Percentiles rank a stretch among this genome's conserved stretches.
phyloP scores from a whole-genome alignment of 2,329 filamentous ascomycete genomes.

The Venturia nashicola region DNA sequence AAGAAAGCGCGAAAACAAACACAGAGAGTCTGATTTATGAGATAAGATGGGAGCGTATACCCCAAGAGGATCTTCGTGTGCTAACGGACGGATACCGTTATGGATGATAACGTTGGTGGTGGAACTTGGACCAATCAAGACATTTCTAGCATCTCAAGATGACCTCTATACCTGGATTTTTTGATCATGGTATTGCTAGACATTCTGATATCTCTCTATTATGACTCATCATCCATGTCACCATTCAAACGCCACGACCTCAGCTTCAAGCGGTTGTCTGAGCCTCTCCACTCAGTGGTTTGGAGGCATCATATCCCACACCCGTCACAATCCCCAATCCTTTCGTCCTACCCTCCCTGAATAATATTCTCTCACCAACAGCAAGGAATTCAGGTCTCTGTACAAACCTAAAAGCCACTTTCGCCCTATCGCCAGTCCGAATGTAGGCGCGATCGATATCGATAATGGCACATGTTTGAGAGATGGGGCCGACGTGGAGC shows the following conservation, averaged over 20 bases:
- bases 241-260: background rate
- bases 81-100: no score
- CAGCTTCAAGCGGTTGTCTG: background rate
- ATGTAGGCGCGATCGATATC: slow-evolving; percentile 96
- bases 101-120: no score
- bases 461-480: slow-evolving; percentile 93
- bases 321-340: slow-evolving; percentile 88
- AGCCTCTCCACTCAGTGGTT: slow-evolving; percentile 26
- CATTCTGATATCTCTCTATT: no score
- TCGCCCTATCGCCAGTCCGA: slow-evolving; percentile 84
- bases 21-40: no score
- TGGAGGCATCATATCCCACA: slow-evolving; percentile 66
- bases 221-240: background rate
- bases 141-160: no score
- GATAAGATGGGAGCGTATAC: no score
- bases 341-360: slow-evolving; percentile 90
- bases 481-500: slow-evolving; percentile 90
- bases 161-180: no score
- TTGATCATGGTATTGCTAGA: no score
- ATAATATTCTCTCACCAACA: slow-evolving; percentile 78
- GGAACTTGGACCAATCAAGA: no score
- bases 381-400: slow-evolving; percentile 87
- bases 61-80: no score
- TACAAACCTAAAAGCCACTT: slow-evolving; percentile 88
- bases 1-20: no score